Evolutionary conservation across 768 basidiomycete species (phyloP).

Genomic region (Lentinula sp.): DNA sequence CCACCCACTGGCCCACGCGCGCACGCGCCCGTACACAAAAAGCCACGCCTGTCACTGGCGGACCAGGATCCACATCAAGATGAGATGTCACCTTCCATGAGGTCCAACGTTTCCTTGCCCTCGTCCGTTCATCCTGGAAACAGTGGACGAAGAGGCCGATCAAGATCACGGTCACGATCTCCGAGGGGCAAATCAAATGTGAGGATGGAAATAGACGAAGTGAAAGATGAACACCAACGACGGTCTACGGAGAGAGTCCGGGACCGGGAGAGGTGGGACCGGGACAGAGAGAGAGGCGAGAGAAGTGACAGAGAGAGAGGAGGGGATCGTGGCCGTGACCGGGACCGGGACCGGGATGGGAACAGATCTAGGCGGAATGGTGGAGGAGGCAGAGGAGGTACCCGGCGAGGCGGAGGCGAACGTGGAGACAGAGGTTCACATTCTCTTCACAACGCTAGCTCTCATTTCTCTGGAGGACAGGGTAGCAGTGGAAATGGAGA

Average conservation of each 20-base stretch:
- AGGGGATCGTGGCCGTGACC: conserved; percentile 27
- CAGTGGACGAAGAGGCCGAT: not conserved
- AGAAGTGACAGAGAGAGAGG: conserved; percentile 12
- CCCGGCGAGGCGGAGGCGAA: conserved; percentile 22
- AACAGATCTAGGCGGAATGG: conserved; percentile 37
- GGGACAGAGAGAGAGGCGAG: conserved; percentile 6
- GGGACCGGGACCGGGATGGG: conserved; percentile 27
- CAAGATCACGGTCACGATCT: conserved; percentile 4
- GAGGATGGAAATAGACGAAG: conserved; percentile 15
- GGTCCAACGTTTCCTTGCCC: conserved; percentile 13
- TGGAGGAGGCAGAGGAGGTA: conserved; percentile 29
- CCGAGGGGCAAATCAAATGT: conserved; percentile 17
- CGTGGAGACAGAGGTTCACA: not conserved
- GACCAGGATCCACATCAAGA: conserved; percentile 14
- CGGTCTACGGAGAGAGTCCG: conserved; percentile 22
- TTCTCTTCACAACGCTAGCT: conserved; percentile 2
- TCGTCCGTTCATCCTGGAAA: not conserved
- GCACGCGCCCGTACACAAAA: conserved; percentile 45
- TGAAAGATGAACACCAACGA: conserved; percentile 39
- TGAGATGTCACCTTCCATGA: conserved; percentile 18
- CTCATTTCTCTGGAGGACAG: conserved; percentile 13
- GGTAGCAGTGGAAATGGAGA: conserved; percentile 34
- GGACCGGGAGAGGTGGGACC: conserved; percentile 6
- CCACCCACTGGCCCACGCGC: conserved; percentile 79
- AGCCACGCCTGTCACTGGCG: conserved; percentile 62